These are phyloP conservation scores for Fusarium sp. DNA, from an alignment of 2,329 filamentous ascomycete species.

Conservation along the genomic window DNA sequence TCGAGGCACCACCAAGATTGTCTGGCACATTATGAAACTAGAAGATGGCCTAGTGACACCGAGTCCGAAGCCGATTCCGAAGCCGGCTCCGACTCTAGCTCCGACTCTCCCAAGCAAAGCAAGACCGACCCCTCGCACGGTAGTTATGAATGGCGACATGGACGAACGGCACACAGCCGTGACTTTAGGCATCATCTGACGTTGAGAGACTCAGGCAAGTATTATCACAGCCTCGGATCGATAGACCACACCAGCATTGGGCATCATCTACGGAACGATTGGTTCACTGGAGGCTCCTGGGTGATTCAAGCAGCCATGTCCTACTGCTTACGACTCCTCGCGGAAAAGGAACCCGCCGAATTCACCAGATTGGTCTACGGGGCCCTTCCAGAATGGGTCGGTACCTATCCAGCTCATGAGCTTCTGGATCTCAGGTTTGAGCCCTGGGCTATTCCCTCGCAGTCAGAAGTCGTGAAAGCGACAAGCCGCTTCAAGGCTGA, in stretches of 20 bases:
- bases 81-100: not conserved
- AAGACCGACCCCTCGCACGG: not conserved
- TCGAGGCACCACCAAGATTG: not conserved
- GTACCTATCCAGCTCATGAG: not conserved
- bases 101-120: not conserved
- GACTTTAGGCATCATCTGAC: rapidly evolving
- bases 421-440: not conserved
- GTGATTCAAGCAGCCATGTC: not conserved
- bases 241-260: not conserved
- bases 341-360: not conserved
- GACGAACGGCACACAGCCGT: not conserved
- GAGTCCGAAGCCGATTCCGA: not conserved
- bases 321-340: not conserved
- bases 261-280: not conserved
- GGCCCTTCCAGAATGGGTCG: not conserved
- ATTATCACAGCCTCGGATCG: not conserved
- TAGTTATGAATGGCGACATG: not conserved
- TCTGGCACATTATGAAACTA: not conserved
- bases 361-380: not conserved
- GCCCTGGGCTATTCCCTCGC: not conserved
- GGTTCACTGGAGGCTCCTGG: not conserved
- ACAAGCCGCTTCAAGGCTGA: not conserved
- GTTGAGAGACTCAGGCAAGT: not conserved
- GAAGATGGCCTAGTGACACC: not conserved
- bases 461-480: not conserved